Evolutionary conservation across 2,329 filamentous ascomycete species (phyloP).

Genomic region (Sordariomycetes sp.): DNA sequence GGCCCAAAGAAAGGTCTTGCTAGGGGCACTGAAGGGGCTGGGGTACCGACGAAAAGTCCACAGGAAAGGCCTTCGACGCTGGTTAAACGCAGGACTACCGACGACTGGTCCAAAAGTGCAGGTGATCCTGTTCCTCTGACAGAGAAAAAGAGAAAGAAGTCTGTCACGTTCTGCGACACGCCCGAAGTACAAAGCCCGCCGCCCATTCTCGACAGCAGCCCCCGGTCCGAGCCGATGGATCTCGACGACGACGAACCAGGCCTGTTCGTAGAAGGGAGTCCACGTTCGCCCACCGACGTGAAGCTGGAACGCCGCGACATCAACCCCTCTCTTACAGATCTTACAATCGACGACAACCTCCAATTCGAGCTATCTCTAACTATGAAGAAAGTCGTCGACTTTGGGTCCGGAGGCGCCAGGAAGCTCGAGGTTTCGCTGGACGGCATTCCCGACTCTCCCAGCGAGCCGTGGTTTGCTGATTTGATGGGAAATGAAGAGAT

Average conservation of each 20-base stretch:
- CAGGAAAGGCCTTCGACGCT: background rate
- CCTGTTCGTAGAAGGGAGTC: background rate
- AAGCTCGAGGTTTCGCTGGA: conserved; percentile 7
- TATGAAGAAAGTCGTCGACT: conserved; percentile 4
- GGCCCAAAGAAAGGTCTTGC: background rate
- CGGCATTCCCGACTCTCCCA: conserved; percentile 2
- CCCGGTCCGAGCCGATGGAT: background rate
- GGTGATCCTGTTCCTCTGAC: background rate
- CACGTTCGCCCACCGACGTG: background rate
- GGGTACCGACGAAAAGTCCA: background rate
- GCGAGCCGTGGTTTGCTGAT: conserved; percentile 14
- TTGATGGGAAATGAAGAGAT: conserved; percentile 15
- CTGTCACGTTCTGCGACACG: conserved; percentile 14
- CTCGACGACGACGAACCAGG: background rate
- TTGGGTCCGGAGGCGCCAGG: conserved; percentile 6
- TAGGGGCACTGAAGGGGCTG: background rate
- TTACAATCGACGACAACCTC: background rate
- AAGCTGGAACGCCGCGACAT: background rate
- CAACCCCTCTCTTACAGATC: background rate
- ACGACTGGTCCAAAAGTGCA: background rate
- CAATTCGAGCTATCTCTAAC: background rate
- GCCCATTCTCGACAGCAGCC: background rate
- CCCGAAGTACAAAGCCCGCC: background rate
- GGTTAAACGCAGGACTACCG: background rate
- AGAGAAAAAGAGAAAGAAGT: conserved; percentile 13